Base-by-base conservation (phyloP, 2,329 filamentous ascomycete species). In the Raffaelea ambrosiae region DNA sequence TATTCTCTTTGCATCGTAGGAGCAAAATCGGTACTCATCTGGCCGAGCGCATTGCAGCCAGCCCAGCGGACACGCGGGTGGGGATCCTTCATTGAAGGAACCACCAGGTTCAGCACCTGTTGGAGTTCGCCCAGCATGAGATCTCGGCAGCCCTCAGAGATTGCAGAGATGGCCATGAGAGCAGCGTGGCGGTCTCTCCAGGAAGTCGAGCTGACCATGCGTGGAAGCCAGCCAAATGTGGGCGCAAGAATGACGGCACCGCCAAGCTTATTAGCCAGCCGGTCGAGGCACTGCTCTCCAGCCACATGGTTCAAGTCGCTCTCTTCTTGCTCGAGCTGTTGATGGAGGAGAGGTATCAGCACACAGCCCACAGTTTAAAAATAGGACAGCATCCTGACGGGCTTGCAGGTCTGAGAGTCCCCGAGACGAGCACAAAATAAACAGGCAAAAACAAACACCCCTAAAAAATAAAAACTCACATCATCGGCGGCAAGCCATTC, bases 1-100 rank as follows among this genome's bases (percentile, higher is more conserved):
- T 95, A 95, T 59, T 95, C 93, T 56, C 88, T 86, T 67, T 98
- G 93, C 91, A 98, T 97, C 11, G 86, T 94, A 13, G 90, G 90
- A 13, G 94, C 91, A 65, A 98, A 98, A 62, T 98, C 93, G 29
- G 93, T 98, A 70, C 91, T 97, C 93, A 98, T 98, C 67, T 98
- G 93, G 23, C 93, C 93, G n/a, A 98, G 77, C 39, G 93, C 93
- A 62, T 98, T 97, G 72, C 93, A 98, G 31, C 90, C 93, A 46
- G 93, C 93, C 83, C 94, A 98, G 59, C 91, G 84, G 48, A 98
- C 93, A 61, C 93, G 87, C 38, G 93, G 87, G 62, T 98, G 93
- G 36, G 86, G 78, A 61, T 98, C 91, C 58, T 84, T 83, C 33
- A 98, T 76, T 33, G 91, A 86, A 16, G 93, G 93, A 44, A 96